These are phyloP conservation scores for Zalaria obscura DNA, from an alignment of 2,329 filamentous ascomycete genomes.

Conservation along the genomic window DNA sequence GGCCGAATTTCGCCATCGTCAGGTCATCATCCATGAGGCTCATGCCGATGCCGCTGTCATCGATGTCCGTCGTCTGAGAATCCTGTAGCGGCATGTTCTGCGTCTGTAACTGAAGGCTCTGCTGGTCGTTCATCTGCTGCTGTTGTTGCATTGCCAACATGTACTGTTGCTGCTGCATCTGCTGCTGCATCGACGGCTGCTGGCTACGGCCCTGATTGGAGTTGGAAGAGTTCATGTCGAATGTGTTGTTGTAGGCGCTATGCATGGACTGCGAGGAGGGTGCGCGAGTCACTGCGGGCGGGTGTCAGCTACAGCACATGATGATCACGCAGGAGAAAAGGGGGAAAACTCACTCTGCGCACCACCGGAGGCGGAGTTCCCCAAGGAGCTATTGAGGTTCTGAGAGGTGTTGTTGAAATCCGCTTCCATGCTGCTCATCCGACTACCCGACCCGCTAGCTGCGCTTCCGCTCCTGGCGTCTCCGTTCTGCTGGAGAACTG, in stretches of 20 bases:
- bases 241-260: not conserved
- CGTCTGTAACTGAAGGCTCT: constrained; percentile 2
- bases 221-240: not conserved
- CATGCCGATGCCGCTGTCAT: constrained; percentile 24
- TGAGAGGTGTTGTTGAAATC: constrained; percentile 7
- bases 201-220: constrained; percentile 3
- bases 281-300: constrained; percentile 6
- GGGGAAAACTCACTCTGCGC: constrained; percentile 6
- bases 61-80: constrained; percentile 17
- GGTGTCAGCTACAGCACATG: constrained; percentile 4
- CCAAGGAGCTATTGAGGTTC: constrained; percentile 2
- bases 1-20: constrained; percentile 6
- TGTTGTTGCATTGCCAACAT: not conserved
- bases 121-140: constrained; percentile 3
- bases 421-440: constrained; percentile 17
- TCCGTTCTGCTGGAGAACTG: constrained; percentile 9
- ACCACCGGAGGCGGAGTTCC: constrained; percentile 2
- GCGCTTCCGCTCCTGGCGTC: constrained; percentile 11
- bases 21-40: constrained; percentile 20
- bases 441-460: constrained; percentile 15
- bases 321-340: not conserved
- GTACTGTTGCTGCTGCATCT: constrained; percentile 6
- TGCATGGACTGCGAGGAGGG: constrained; percentile 7
- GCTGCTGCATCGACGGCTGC: constrained; percentile 6
- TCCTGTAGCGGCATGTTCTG: not conserved